Base-by-base conservation (phyloP, 805 yeast genomes). In the Ogataea degrootiae region DNA sequence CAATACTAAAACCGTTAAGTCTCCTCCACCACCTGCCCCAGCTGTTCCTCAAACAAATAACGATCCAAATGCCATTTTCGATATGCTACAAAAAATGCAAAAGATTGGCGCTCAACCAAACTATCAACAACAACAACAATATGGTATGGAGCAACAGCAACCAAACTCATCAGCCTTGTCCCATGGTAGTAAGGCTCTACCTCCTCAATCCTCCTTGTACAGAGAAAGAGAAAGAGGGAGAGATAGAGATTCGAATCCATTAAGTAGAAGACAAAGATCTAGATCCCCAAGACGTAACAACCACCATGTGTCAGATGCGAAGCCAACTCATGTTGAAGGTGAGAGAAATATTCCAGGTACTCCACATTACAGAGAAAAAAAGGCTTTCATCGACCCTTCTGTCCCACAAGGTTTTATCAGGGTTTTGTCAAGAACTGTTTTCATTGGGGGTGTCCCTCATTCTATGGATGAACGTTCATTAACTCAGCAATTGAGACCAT, bases 361-460 rank as follows among this genome's bases (percentile, higher is more conserved):
- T 44, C 82, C 86, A 3, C 90, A 87, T 66, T 86, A 71, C 66
- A 80, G 96, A 67, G 83, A 84, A n/a, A 81, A 82, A 59, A 80
- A 79, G 47, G 83, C 89, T 39, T 76, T 83, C 11, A 75, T 74
- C 60, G 97, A 91, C 66, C 76, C 77, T 37, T 68, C 78, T 12
- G 69, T 90, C 48, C 94, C 96, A 2, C 80, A 82, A 41, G 96
- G 90, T 39, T 76, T 85, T 38, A 77, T 92, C 57, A 86, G 85
- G 62, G 97, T 92, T 2, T 77, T 79, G 57, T 85, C 96, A 45
- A 82, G 99, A 69, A 94, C 99, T 0, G 71, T 94, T 49, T 94
- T 94, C 60, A 83, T 94, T 50, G 98, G 98, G 42, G 97, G 97
- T 61, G 88, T 94, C 37, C 95, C 96, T 15, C 80, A 79, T 48